These are phyloP conservation scores for Asterochloris sp. DNA, from an alignment of 139 green algal genomes.

Conservation along the genomic window DNA sequence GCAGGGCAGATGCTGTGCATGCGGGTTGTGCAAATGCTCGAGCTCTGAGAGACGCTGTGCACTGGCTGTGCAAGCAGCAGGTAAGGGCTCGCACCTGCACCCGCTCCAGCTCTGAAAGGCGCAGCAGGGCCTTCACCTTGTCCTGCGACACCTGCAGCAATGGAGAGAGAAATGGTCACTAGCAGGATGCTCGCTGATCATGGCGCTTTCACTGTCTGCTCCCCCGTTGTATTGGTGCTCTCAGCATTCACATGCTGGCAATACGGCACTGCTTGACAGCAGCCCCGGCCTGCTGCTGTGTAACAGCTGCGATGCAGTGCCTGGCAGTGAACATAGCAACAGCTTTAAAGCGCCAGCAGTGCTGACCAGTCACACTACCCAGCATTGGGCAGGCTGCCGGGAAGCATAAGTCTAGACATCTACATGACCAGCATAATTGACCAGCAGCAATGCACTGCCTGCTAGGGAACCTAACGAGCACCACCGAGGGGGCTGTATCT, in stretches of 20 bases:
- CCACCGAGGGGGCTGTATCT: no score
- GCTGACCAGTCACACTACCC: no score
- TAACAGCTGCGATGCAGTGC: not conserved
- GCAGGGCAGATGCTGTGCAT: no score
- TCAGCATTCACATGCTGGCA: not conserved
- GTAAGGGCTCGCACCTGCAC: not conserved
- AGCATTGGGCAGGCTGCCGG: no score
- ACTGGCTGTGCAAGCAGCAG: no score
- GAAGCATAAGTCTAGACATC: no score
- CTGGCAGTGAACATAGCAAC: not conserved
- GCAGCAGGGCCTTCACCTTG: slow-evolving; percentile 29
- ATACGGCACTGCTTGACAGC: not conserved
- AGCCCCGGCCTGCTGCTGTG: not conserved
- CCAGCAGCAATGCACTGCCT: no score
- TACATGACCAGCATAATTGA: no score
- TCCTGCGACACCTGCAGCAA: slow-evolving; percentile 22
- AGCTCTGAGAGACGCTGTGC: no score
- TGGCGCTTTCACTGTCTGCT: not conserved
- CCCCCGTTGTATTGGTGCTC: not conserved
- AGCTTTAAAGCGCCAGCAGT: not conserved
- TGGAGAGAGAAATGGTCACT: not conserved
- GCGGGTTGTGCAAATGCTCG: no score
- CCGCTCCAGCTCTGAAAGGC: slow-evolving; percentile 21
- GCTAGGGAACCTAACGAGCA: no score
- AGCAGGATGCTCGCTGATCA: no score